Evolutionary conservation across 2,329 filamentous ascomycete species (phyloP), one percentile per base, ranked within the genome.

Genomic region (Keithomyces neogunnii): DNA sequence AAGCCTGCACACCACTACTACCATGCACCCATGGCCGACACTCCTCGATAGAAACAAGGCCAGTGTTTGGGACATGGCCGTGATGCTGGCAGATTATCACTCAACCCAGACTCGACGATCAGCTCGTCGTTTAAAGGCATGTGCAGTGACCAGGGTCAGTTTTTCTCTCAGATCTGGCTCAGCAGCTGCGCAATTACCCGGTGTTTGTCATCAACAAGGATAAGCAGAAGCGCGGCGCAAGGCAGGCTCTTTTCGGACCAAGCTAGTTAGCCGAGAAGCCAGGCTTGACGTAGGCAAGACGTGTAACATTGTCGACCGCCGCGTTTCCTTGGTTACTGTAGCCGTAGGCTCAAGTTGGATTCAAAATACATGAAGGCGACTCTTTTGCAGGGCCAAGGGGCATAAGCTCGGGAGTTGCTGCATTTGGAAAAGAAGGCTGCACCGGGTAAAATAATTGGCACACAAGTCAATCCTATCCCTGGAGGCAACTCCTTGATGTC

Each of bases 171-270:
- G 57, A 49, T 4, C 53, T 49, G 1, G 62, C 63, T 60, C 52
- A 13, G 62, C 62, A 5, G 66, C 69, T 19, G 19, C 19, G 19
- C 19, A 19, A 19, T 19, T 19, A 19, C 19, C 19, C 19, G 19
- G 19, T 19, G 19, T 19, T 19, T 19, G 19, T 19, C 19, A 19
- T 19, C 19, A 19, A 19, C 19, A 19, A 19, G 19, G 19, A 19
- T 19, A 19, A 19, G 19, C 19, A 19, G 19, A 19, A 19, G 19
- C 19, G 53, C 67, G 56, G 38, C 56, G 47, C 47, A 60, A 62
- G 13, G 66, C 68, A 3, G 67, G 51, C 2, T 54, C 51, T 49
- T 70, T 64, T 50, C 69, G 68, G 55, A 62, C 57, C 13, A 63
- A 49, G 40, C 65, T 62, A 4, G 66, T 30, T 46, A 61, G 57